Conservation (phyloP, 2,329 filamentous ascomycete genomes). For the Furcasterigmium furcatum region DNA sequence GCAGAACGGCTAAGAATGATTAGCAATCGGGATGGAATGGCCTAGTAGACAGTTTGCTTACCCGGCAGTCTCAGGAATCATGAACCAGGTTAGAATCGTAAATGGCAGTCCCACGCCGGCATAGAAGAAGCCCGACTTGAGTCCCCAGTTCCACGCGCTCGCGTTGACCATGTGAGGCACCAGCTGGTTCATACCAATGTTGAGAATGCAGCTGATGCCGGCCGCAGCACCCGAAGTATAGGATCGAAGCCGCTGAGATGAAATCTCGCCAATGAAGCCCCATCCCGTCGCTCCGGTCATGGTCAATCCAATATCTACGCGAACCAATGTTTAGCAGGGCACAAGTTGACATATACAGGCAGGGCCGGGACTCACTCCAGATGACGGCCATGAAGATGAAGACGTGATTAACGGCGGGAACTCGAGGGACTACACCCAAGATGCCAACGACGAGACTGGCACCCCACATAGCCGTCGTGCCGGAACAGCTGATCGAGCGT, state of each 20-base stretch:
- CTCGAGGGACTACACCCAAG: constrained; percentile 11
- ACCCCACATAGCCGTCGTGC: constrained; percentile 11
- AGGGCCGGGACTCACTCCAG: constrained; percentile 13
- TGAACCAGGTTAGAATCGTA: constrained; percentile 19
- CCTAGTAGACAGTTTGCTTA: background rate
- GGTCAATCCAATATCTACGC: constrained; percentile 17
- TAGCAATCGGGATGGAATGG: background rate
- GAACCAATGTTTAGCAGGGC: too few species aligned
- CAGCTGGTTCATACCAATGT: constrained; percentile 15
- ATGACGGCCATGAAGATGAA: constrained; percentile 17
- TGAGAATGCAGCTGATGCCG: constrained; percentile 17
- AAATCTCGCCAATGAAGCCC: constrained; percentile 28
- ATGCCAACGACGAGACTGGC: constrained; percentile 12
- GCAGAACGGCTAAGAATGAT: constrained; percentile 9
- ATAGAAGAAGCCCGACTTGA: constrained; percentile 27
- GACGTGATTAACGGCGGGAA: constrained; percentile 7
- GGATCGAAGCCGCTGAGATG: constrained; percentile 26
- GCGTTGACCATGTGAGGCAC: constrained; percentile 27
- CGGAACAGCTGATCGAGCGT: constrained; percentile 11
- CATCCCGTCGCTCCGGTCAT: constrained; percentile 20
- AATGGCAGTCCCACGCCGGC: constrained; percentile 20
- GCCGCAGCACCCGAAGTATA: constrained; percentile 25
- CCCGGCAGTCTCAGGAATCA: constrained; percentile 10
- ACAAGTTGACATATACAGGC: background rate
- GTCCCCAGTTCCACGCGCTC: constrained; percentile 24